Evolutionary conservation across 1,284 basidiomycete genomes (phyloP).

Genomic region (Sporisorium scitamineum): DNA sequence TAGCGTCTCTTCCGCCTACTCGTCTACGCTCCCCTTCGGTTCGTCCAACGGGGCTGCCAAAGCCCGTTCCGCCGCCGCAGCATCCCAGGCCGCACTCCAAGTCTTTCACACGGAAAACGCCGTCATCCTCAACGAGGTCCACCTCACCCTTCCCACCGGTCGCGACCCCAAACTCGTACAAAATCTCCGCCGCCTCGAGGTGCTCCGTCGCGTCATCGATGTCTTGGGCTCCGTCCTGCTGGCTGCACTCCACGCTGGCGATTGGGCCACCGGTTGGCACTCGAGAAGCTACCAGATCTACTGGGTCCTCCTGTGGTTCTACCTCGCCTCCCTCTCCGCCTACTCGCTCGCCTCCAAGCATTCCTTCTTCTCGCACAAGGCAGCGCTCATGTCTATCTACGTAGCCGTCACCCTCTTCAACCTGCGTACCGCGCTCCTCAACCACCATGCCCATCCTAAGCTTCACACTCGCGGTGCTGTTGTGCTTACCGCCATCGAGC

Average conservation of each 20-base stretch:
- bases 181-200: constrained; percentile 26
- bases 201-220: constrained; percentile 54
- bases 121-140: constrained; percentile 66
- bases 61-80: constrained; percentile 9
- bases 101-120: constrained; percentile 67
- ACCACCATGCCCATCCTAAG: constrained; percentile 20
- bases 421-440: constrained; percentile 57
- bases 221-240: constrained; percentile 42
- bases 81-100: constrained; percentile 48
- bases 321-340: constrained; percentile 51
- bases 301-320: constrained; percentile 57
- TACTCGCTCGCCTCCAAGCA: constrained; percentile 45
- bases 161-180: constrained; percentile 11
- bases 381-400: constrained; percentile 48
- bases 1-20: constrained; percentile 24
- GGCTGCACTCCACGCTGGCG: constrained; percentile 42
- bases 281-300: constrained; percentile 28
- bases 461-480: constrained; percentile 27
- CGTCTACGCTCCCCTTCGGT: constrained; percentile 12
- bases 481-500: constrained; percentile 43
- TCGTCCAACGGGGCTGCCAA: constrained; percentile 18
- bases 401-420: constrained; percentile 56
- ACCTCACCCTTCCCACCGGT: constrained; percentile 49
- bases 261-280: constrained; percentile 35
- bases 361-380: constrained; percentile 63